Evolutionary conservation across 2,329 filamentous ascomycete genomes (phyloP).

Genomic region (Diaporthe capsici): DNA sequence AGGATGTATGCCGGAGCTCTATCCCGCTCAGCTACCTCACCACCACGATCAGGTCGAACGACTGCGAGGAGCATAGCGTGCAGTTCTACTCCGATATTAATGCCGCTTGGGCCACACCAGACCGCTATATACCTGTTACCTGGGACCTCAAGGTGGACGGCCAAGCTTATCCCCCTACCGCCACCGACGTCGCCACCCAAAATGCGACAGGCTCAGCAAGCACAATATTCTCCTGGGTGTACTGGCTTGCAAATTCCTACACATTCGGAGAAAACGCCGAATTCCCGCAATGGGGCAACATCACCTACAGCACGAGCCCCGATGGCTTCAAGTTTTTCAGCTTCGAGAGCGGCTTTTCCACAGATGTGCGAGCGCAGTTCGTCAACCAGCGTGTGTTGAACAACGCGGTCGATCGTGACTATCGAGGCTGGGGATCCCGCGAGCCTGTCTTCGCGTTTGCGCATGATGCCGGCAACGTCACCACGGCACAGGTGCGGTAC

Average conservation of each 20-base stretch:
- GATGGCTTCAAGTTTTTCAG: constrained; percentile 39
- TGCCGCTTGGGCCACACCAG: constrained; percentile 82
- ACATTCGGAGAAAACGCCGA: constrained; percentile 49
- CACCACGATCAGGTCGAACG: constrained; percentile 74
- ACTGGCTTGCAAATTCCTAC: constrained; percentile 37
- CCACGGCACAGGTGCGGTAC: constrained; percentile 72
- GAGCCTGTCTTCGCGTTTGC: constrained; percentile 85
- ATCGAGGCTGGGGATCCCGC: constrained; percentile 78
- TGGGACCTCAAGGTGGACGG: constrained; percentile 70
- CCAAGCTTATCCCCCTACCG: constrained; percentile 31
- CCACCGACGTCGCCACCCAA: constrained; percentile 56
- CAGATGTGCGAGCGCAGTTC: constrained; percentile 74
- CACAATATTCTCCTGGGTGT: constrained; percentile 41
- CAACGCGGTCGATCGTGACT: constrained; percentile 73
- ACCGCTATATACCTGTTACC: constrained; percentile 73
- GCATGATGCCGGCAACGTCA: constrained; percentile 56
- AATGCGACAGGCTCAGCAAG: constrained; percentile 20
- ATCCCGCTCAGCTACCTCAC: constrained; percentile 83
- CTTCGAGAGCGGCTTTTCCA: constrained; percentile 75
- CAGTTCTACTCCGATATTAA: constrained; percentile 76
- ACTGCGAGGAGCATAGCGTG: constrained; percentile 58
- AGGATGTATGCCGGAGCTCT: constrained; percentile 81
- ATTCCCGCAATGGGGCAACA: constrained; percentile 65
- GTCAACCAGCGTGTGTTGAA: constrained; percentile 73
- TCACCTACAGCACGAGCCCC: constrained; percentile 43